Base-by-base conservation (phyloP, 192 early-diverging fungal genomes). In the Lobosporangium transversale region DNA sequence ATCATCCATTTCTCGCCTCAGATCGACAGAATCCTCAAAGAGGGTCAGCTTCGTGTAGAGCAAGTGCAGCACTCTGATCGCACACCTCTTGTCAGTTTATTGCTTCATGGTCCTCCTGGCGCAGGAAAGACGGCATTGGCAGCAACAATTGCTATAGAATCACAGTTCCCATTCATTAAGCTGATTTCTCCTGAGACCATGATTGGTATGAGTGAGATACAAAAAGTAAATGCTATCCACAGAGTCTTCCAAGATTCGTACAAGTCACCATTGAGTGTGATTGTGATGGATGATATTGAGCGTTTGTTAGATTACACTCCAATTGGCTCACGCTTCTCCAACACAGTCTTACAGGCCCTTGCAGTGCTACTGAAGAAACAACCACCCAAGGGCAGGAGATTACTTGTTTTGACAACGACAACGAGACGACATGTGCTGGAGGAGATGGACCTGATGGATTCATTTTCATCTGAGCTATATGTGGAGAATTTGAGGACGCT, bases 201-300 rank as follows among this genome's bases (percentile, higher is more conserved):
- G 95, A 89, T 98, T 70, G 97, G 97, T 21, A 93, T 89, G 70
- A 85, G 82, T 0, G 96, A 99, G 70, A 64, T 83, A 29, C 89
- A 94, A 36, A 94, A 94, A 63, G 91, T 96, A 62, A 86, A 84
- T 47, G 82, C 88, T 7, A 97, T 99, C 75, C 94, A 89, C 84
- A 95, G 95, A 66, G 87, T 89, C n/a, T 99, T 99, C 78, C 91
- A 91, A 71, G 97, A 99, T 81, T 93, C 97, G 4, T 97, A 98
- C 86, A 95, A 95, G 71, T 97, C 95, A 2, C 94, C 96, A 18
- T 69, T 95, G 51, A 96, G 94, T 81, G 86, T 95, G 21, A 91
- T 99, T 73, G 94, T 99, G 23, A 87, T 99, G 66, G 97, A 99
- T 69, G 85, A 93, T 33, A 91, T 99, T 48, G 96, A 99, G 83